A percentile compares a stretch with the other conserved stretches of the same genome.
Conservation (phyloP, 179 eudicot species). For the Spergularia azorica region DNA sequence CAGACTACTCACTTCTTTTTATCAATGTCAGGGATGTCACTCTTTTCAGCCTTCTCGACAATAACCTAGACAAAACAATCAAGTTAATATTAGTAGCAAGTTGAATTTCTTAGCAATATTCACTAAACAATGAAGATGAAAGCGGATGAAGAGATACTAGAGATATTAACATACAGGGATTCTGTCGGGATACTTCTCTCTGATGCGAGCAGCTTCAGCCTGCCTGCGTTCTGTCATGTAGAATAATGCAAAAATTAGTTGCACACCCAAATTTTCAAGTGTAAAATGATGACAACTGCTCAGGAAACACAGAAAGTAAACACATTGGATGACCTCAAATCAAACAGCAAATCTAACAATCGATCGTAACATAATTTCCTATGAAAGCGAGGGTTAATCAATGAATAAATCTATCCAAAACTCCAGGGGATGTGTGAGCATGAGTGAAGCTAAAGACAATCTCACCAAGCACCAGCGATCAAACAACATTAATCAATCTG, state of each 20-base stretch:
- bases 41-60: slow-evolving; percentile 69
- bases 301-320: no score
- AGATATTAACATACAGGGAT: slow-evolving; percentile 31
- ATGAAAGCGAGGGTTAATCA: no score
- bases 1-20: slow-evolving; percentile 60
- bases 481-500: no score
- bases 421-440: no score
- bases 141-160: background rate
- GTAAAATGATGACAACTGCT: no score
- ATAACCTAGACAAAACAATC: slow-evolving; percentile 42
- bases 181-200: slow-evolving; percentile 45
- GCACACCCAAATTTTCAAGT: background rate
- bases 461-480: no score
- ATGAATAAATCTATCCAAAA: no score
- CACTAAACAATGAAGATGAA: background rate
- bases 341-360: no score
- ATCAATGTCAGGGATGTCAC: slow-evolving; percentile 70
- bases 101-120: background rate
- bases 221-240: slow-evolving; percentile 35
- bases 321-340: no score
- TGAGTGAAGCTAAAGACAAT: no score
- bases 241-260: background rate
- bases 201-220: slow-evolving; percentile 43
- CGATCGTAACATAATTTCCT: no score
- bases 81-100: background rate